Percentiles rank a stretch among this genome's conserved stretches.
Conservation (phyloP, 768 basidiomycete species). For the Suillus subluteus region DNA sequence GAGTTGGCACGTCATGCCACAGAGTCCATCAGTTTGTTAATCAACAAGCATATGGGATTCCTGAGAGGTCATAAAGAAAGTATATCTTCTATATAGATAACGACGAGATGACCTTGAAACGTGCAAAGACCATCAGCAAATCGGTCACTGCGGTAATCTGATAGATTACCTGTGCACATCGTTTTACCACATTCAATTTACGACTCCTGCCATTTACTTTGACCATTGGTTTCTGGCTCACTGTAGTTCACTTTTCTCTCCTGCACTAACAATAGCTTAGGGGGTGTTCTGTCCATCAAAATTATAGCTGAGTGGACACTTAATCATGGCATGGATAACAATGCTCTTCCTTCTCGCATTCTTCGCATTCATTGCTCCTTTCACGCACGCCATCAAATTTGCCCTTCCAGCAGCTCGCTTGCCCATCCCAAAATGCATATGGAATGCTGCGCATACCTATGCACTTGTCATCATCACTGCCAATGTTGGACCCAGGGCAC, state of each 20-base stretch:
- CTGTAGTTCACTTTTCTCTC: not conserved
- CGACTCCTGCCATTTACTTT: not conserved
- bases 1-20: too few relatives aligned
- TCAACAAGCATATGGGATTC: not conserved
- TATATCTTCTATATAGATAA: too few relatives aligned
- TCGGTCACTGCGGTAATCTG: not conserved
- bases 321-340: slow-evolving; percentile 1
- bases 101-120: too few relatives aligned
- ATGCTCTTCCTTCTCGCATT: slow-evolving; percentile 29
- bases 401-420: slow-evolving; percentile 68
- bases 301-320: not conserved
- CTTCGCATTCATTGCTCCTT: slow-evolving; percentile 30
- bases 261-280: not conserved
- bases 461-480: slow-evolving; percentile 96
- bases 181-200: not conserved
- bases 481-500: slow-evolving; percentile 75
- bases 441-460: slow-evolving; percentile 88
- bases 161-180: not conserved
- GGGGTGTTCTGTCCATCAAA: not conserved
- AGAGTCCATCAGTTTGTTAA: not conserved
- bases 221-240: not conserved
- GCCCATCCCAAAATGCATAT: slow-evolving; percentile 86
- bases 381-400: slow-evolving; percentile 80
- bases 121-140: too few relatives aligned
- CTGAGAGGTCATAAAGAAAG: not conserved